Evolutionary conservation across 176 grass and related monocot species (phyloP), one percentile per base, ranked within the genome.

Genomic region (Microstegium vimineum): DNA sequence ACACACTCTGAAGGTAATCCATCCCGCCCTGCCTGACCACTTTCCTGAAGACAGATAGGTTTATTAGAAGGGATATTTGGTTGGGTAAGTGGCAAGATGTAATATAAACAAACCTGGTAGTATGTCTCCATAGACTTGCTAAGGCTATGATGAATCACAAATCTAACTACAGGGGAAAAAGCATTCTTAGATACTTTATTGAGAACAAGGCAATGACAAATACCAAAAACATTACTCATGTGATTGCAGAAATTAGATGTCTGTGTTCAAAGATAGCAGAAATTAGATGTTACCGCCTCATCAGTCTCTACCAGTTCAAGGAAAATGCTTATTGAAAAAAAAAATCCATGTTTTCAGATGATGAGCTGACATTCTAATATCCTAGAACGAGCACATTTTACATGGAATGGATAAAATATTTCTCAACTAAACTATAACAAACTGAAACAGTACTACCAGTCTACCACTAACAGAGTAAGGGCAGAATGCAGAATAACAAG

Each of bases 71-170:
- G 42, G 45, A 26, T 27, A 10, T 10, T 71, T 76, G 20, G 54
- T 17, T 10, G 35, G 38, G 71, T 11, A 76, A 65, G 42, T 71
- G 34, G 32, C 18, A 73, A 76, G 5, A 33, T 12, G 16, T 36
- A 3, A 71, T 32, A 86, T 66, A 27, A 75, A 52, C 78, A 71
- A 91, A 92, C 95, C 92, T 94, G 90, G 91, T 98, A 98, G 70
- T 94, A 94, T 86, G 90, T 98, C 76, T 98, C 95, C 92, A 94
- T 91, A 77, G 95, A 98, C 87, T 98, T 98, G 87, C 95, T 93
- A 70, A 98, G 90, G 82, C 90, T 98, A 81, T 97, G 91, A 90
- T 97, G 94, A 92, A 97, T 88, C 32, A 97, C 90, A 89, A 97
- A 94, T 72, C 94, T 90, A 52, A 97, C 92, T 97, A 87, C 38